phyloP scores from a whole-genome alignment of 352 stramenopile species.

The Globisporangium irregulare region DNA sequence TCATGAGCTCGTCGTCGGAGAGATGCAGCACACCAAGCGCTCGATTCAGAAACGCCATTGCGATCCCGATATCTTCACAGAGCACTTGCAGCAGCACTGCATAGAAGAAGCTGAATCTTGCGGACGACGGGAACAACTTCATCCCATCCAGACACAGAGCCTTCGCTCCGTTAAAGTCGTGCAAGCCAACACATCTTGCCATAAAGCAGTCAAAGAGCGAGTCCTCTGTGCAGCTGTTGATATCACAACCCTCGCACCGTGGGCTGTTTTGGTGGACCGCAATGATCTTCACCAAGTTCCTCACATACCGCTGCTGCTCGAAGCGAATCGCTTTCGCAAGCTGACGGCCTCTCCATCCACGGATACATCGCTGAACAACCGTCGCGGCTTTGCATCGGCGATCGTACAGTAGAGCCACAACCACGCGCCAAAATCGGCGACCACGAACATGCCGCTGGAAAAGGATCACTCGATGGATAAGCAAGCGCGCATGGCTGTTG shows the following conservation, averaged over 20 bases:
- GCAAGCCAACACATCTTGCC: conserved; percentile 41
- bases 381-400: conserved; percentile 25
- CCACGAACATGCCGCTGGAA: conserved; percentile 47
- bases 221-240: conserved; percentile 30
- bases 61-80: conserved; percentile 40
- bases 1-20: conserved; percentile 24
- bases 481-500: conserved; percentile 21
- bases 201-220: conserved; percentile 54
- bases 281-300: conserved; percentile 21
- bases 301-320: conserved; percentile 37
- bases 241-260: conserved; percentile 29
- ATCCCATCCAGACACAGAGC: conserved; percentile 36
- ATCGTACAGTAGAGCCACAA: conserved; percentile 31
- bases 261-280: conserved; percentile 21
- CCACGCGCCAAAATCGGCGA: conserved; percentile 41
- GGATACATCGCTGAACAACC: conserved; percentile 36
- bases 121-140: conserved; percentile 33
- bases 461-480: conserved; percentile 34
- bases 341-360: conserved; percentile 35
- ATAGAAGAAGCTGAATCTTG: conserved; percentile 41
- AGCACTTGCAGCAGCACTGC: conserved; percentile 35
- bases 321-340: conserved; percentile 26
- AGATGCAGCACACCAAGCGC: conserved; percentile 21
- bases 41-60: conserved; percentile 32
- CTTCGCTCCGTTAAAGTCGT: conserved; percentile 40